phyloP scores from a whole-genome alignment of 78 protist genomes.

The Dictyostelium firmibasis region DNA sequence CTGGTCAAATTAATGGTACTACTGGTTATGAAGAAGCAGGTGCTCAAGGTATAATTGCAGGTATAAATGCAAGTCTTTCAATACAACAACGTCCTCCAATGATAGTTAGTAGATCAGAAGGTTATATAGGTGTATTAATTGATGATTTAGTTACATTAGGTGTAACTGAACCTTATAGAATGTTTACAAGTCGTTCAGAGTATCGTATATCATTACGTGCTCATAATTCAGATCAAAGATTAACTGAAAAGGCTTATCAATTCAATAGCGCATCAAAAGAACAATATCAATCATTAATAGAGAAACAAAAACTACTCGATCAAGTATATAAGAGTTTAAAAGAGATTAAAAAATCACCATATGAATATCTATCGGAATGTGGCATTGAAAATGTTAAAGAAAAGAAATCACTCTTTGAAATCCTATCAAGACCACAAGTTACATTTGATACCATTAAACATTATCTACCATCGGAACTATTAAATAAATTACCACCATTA shows the following conservation, averaged over 20 bases:
- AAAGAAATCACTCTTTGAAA: slow-evolving; percentile 40
- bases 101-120: slow-evolving; percentile 85
- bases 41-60: slow-evolving; percentile 93
- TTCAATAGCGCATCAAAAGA: neutral
- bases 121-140: slow-evolving; percentile 92
- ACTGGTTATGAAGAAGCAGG: slow-evolving; percentile 96
- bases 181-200: slow-evolving; percentile 96
- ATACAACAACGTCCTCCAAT: slow-evolving; percentile 1
- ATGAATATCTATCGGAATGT: neutral
- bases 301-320: neutral
- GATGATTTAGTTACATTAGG: slow-evolving; percentile 94
- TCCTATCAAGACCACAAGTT: slow-evolving; percentile 31
- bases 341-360: neutral
- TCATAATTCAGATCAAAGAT: slow-evolving; percentile 94
- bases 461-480: neutral
- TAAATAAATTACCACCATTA: neutral
- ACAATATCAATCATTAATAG: neutral
- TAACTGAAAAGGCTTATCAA: slow-evolving; percentile 72
- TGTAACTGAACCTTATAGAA: slow-evolving; percentile 94
- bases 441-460: neutral
- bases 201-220: slow-evolving; percentile 87
- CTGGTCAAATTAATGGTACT: slow-evolving; percentile 98
- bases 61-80: slow-evolving; percentile 91
- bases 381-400: slow-evolving; percentile 30
- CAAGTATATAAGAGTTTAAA: neutral